Conservation (phyloP, 2,329 filamentous ascomycete species). For the Fusarium pseudonygamai region DNA sequence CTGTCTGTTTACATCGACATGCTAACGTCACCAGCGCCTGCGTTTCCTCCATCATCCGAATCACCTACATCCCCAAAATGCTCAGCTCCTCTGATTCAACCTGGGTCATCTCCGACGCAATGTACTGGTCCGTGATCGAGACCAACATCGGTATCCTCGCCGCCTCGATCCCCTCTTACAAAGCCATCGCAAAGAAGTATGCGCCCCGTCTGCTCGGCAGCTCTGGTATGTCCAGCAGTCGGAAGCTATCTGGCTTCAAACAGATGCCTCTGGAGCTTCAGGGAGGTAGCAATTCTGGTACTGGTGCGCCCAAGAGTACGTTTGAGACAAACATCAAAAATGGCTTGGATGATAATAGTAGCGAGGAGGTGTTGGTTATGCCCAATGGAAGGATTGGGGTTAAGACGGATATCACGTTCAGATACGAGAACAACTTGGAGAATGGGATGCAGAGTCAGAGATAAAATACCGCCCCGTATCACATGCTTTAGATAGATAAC, state of each 20-base stretch:
- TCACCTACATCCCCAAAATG: conserved; percentile 32
- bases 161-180: conserved; percentile 27
- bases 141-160: conserved; percentile 32
- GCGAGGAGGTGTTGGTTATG: conserved; percentile 21
- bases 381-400: conserved; percentile 18
- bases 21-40: too few species aligned
- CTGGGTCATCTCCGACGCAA: conserved; percentile 25
- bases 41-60: conserved; percentile 25
- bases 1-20: too few species aligned
- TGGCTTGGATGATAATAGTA: conserved; percentile 11
- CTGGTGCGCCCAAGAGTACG: neutral
- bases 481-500: accelerated
- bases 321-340: conserved; percentile 23
- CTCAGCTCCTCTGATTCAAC: conserved; percentile 21
- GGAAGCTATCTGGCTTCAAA: conserved; percentile 27
- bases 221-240: conserved; percentile 20
- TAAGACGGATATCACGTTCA: conserved; percentile 20
- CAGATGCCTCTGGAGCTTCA: conserved; percentile 29
- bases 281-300: neutral
- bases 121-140: conserved; percentile 35
- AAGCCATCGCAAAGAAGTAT: conserved; percentile 29
- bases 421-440: conserved; percentile 7
- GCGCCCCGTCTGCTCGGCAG: conserved; percentile 27
- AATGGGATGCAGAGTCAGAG: neutral
- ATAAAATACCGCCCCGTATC: accelerated